Base-by-base conservation (phyloP, 176 grass and related monocot species). In the Rhynchospora tenuis region DNA sequence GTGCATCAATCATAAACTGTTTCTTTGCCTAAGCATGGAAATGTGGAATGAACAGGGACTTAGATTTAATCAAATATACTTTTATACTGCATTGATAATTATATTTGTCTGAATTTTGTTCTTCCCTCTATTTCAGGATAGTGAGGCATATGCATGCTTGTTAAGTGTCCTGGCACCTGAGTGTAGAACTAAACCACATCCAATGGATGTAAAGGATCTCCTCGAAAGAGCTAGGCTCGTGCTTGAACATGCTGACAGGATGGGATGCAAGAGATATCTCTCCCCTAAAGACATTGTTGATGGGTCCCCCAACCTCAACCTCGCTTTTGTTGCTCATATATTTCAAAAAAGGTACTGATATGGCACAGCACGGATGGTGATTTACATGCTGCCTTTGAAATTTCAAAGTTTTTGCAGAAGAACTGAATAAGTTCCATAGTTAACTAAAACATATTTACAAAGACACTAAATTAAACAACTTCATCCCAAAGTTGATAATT, bases 221-320 rank as follows among this genome's bases (percentile, higher is more conserved):
- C 86, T 95, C 67, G 90, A 90, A 66, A 91, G 95, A 87, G 95
- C 95, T 84, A 95, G 81, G 88, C 85, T 98, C 87, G 86, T 98
- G 62, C 91, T 98, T 88, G 95, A 98, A 84, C 95, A 95, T 71
- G 95, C 93, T 17, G 95, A 98, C 88, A 91, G 95, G 70, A 98
- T 95, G 93, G 95, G 93, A 63, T 98, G 95, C 74, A 98, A 98
- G 87, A 93, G 95, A 90, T 98, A 95, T 79, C 80, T 98, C 43
- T 88, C 91, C n/a, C 95, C 95, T 44, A 95, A 90, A 90, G 95
- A 98, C 83, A 95, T 98, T 80, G 93, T 98, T 83, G 93, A 93
- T 48, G 95, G 95, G 64, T 95, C 89, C 73, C 92, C 89, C 81
- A 98, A 98, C 92, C 92, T 98, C 51, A 98, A 98, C 84, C 95